Conservation (phyloP, 805 yeast species). For the Tetrapisispora fleetii region DNA sequence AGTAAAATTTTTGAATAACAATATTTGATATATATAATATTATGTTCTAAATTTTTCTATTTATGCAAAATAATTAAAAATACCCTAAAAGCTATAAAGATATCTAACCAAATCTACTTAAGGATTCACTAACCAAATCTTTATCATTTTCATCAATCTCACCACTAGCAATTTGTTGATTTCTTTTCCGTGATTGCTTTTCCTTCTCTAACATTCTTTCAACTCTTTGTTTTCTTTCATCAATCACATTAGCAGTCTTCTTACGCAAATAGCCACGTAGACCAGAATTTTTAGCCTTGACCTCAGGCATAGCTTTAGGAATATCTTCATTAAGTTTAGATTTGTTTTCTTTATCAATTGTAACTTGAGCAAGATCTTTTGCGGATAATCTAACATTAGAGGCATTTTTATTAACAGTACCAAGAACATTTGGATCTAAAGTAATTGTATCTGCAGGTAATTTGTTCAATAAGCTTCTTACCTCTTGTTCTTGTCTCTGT, state of each 20-base stretch:
- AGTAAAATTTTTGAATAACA: too few relatives aligned
- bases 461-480: constrained; percentile 74
- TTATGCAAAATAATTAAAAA: neutral
- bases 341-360: constrained; percentile 26
- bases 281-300: constrained; percentile 73
- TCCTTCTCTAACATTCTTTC: constrained; percentile 68
- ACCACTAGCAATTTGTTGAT: constrained; percentile 37
- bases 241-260: constrained; percentile 75
- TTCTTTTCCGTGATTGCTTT: constrained; percentile 55
- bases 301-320: constrained; percentile 53
- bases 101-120: constrained; percentile 28
- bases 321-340: constrained; percentile 38
- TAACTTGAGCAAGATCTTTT: constrained; percentile 40
- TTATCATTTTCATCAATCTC: constrained; percentile 43
- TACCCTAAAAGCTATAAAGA: too few relatives aligned
- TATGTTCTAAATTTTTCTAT: neutral
- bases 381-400: constrained; percentile 54
- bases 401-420: constrained; percentile 69
- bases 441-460: constrained; percentile 87
- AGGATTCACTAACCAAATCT: constrained; percentile 33
- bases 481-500: constrained; percentile 91
- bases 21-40: too few relatives aligned
- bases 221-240: constrained; percentile 69
- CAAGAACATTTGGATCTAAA: constrained; percentile 80
- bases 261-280: constrained; percentile 72